phyloP scores from a whole-genome alignment of 257 asterid species.

The Scutellaria barbata region DNA sequence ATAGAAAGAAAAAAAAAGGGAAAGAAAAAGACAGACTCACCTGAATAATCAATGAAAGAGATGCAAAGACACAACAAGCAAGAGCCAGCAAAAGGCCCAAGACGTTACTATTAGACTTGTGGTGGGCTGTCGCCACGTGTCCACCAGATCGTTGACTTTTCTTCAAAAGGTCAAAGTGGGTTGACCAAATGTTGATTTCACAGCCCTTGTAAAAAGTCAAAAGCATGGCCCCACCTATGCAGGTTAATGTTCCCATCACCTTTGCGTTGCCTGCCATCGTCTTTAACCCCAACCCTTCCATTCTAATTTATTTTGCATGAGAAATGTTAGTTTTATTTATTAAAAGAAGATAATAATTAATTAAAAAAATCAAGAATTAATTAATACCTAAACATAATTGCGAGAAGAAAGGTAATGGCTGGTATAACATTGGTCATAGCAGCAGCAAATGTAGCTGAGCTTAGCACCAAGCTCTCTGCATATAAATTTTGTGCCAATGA shows the following conservation, averaged over 20 bases:
- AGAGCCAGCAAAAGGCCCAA: conserved; percentile 61
- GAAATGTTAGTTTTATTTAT: neutral
- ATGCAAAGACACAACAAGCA: conserved; percentile 39
- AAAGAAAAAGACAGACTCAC: conserved; percentile 36
- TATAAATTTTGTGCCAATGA: conserved; percentile 62
- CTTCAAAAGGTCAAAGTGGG: conserved; percentile 37
- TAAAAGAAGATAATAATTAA: neutral
- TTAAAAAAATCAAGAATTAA: neutral
- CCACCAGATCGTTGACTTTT: conserved; percentile 26
- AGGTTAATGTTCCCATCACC: conserved; percentile 54
- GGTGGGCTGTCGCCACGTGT: conserved; percentile 45
- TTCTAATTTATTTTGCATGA: conserved; percentile 38
- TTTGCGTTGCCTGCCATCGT: conserved; percentile 67
- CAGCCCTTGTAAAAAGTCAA: conserved; percentile 66
- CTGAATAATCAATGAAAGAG: conserved; percentile 62
- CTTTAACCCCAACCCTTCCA: conserved; percentile 58
- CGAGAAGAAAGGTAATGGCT: conserved; percentile 59
- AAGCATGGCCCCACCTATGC: conserved; percentile 81
- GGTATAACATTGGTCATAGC: conserved; percentile 66
- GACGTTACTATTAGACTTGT: conserved; percentile 26
- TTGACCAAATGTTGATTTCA: conserved; percentile 51
- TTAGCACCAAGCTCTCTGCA: conserved; percentile 53
- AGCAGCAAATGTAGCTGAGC: conserved; percentile 63
- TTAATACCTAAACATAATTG: conserved; percentile 51
- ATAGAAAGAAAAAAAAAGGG: no score